phyloP scores from a whole-genome alignment of 805 yeast genomes.

The Kockiozyma suomiensis region DNA sequence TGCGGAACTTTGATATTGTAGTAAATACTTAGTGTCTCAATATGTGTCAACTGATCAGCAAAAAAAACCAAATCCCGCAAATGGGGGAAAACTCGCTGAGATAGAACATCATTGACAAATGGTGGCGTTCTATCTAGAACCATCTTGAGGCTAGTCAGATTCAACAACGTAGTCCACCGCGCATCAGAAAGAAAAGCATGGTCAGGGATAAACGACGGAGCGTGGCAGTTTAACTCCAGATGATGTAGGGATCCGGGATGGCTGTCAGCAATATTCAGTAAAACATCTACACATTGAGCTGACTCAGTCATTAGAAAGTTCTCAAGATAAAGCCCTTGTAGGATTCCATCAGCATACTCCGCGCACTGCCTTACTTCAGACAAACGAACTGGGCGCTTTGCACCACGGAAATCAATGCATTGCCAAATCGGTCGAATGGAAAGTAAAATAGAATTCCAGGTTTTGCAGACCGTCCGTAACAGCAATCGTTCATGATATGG shows the following conservation, averaged over 20 bases:
- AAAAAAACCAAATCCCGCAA: constrained; percentile 3
- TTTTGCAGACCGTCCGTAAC: constrained; percentile 4
- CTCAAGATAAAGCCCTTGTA: not conserved
- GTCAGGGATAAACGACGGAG: not conserved
- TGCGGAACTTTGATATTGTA: not conserved
- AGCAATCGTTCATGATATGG: constrained; percentile 3
- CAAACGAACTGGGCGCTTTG: constrained; percentile 7
- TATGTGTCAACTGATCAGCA: not conserved
- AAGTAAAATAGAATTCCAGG: not conserved
- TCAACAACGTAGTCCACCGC: not conserved
- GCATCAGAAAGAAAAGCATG: not conserved
- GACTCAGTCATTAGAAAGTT: not conserved
- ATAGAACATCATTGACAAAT: not conserved
- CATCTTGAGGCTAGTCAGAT: constrained; percentile 7
- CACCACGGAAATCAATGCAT: constrained; percentile 9
- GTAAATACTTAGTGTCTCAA: not conserved
- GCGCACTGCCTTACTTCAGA: not conserved
- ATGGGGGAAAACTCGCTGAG: not conserved
- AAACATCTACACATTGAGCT: not conserved
- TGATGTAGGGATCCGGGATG: not conserved
- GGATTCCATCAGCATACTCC: not conserved
- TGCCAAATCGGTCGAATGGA: constrained; percentile 5
- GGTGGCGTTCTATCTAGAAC: constrained; percentile 4
- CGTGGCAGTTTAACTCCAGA: constrained; percentile 5
- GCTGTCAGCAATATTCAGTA: not conserved